A percentile compares a stretch with the other conserved stretches of the same genome.
Evolutionary conservation across 1,284 basidiomycete species (phyloP).

Genomic region (Boletellus deceptivus): DNA sequence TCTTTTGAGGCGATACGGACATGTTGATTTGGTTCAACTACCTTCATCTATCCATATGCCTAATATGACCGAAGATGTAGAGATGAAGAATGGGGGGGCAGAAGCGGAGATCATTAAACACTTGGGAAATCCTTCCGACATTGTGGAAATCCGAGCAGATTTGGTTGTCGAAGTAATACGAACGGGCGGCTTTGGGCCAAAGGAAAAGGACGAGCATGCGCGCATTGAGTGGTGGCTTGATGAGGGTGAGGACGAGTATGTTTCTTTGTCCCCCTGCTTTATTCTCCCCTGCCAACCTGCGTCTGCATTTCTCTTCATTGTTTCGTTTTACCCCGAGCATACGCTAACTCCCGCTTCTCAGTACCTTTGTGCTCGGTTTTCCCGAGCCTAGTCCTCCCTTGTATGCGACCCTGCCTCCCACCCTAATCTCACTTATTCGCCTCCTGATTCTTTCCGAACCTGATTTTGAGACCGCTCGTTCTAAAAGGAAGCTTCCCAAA

Average conservation of each 20-base stretch:
- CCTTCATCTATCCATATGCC: constrained; percentile 23
- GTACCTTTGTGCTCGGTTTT: constrained; percentile 19
- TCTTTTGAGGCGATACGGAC: constrained; percentile 89
- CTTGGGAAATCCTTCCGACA: constrained; percentile 77
- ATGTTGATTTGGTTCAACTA: constrained; percentile 78
- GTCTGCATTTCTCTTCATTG: neutral
- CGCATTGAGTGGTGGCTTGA: constrained; percentile 92
- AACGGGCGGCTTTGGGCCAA: constrained; percentile 16
- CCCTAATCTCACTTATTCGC: constrained; percentile 70
- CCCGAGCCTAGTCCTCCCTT: constrained; percentile 27
- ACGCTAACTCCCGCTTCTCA: constrained; percentile 12
- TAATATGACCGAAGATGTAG: constrained; percentile 35
- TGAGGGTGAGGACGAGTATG: constrained; percentile 87
- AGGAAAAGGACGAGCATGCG: constrained; percentile 35
- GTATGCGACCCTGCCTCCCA: constrained; percentile 49
- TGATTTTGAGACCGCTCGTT: constrained; percentile 65
- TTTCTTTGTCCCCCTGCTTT: constrained; percentile 15
- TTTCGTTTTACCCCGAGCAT: neutral
- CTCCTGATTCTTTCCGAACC: constrained; percentile 59
- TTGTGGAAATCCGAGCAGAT: constrained; percentile 84
- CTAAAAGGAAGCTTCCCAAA: constrained; percentile 80
- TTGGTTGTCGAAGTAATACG: constrained; percentile 58
- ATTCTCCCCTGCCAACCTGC: neutral
- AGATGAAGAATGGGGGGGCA: constrained; percentile 8
- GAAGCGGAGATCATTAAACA: neutral